Percentiles rank a stretch among this genome's conserved stretches.
These are phyloP conservation scores for Apiotrichum domesticum DNA, from an alignment of 1,284 basidiomycete genomes.

Conservation along the genomic window DNA sequence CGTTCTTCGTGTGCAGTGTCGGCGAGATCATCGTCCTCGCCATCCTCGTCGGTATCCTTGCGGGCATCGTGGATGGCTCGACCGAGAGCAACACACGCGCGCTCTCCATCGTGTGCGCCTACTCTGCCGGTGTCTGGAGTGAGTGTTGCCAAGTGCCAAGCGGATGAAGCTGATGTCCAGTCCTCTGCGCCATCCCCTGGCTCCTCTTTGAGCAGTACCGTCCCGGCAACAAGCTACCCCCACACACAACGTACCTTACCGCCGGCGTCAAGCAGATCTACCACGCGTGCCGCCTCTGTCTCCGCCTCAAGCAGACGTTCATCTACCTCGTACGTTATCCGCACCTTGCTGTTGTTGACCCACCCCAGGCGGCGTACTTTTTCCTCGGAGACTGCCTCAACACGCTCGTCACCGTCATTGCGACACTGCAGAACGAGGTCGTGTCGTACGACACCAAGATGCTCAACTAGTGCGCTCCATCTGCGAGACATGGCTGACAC, in stretches of 20 bases:
- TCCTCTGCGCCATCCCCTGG: slow-evolving; percentile 18
- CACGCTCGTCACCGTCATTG: slow-evolving; percentile 59
- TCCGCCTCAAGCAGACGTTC: slow-evolving; percentile 60
- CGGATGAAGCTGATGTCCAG: background rate
- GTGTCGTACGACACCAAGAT: slow-evolving; percentile 40
- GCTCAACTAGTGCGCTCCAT: slow-evolving; percentile 26
- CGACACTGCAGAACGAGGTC: slow-evolving; percentile 68
- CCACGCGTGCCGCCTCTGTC: slow-evolving; percentile 60
- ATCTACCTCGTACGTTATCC: slow-evolving; percentile 30
- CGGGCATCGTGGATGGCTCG: slow-evolving; percentile 57
- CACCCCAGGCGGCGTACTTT: slow-evolving; percentile 17
- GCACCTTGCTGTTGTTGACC: too few relatives aligned
- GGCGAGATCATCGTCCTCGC: slow-evolving; percentile 20
- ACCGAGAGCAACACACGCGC: slow-evolving; percentile 78
- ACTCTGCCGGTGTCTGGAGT: slow-evolving; percentile 69
- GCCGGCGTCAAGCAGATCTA: slow-evolving; percentile 54
- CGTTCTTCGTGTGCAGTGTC: slow-evolving; percentile 64
- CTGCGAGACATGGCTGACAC: too few relatives aligned
- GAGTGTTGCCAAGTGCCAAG: slow-evolving; percentile 34
- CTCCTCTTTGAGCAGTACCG: slow-evolving; percentile 21
- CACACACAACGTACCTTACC: slow-evolving; percentile 11
- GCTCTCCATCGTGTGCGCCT: slow-evolving; percentile 64
- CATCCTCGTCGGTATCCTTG: slow-evolving; percentile 47
- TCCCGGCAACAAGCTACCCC: slow-evolving; percentile 21
- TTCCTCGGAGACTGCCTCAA: slow-evolving; percentile 62